Percentiles rank a stretch among this genome's conserved stretches.
Evolutionary conservation across 257 asterid species (phyloP).

Genomic region (Salvia hispanica): DNA sequence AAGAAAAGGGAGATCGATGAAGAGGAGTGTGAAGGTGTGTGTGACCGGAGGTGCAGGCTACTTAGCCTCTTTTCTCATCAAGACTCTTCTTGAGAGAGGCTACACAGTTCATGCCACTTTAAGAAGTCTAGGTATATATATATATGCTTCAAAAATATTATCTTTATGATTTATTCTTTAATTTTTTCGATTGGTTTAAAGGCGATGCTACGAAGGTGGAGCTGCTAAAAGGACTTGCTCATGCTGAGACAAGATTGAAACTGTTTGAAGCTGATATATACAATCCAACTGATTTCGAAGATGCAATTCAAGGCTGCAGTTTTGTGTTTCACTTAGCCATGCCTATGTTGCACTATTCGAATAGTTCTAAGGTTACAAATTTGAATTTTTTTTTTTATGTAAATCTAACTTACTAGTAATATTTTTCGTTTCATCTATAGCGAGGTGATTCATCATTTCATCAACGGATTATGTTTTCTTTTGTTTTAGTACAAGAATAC

Average conservation of each 20-base stretch:
- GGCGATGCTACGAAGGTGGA: conserved; percentile 61
- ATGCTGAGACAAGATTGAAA: conserved; percentile 47
- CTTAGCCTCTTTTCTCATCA: conserved; percentile 57
- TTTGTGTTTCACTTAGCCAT: conserved; percentile 69
- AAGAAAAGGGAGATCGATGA: no score
- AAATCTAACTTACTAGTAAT: no score
- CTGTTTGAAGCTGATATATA: conserved; percentile 68
- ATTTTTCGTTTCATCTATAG: no score
- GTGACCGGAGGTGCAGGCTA: conserved; percentile 74
- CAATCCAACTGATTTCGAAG: conserved; percentile 48
- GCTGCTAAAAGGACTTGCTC: conserved; percentile 46
- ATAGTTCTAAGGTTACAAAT: neutral
- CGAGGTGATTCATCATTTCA: no score
- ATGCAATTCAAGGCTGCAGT: conserved; percentile 58
- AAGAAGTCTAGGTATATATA: conserved; percentile 41
- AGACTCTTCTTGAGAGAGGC: conserved; percentile 52
- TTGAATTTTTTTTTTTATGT: neutral
- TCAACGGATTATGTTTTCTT: no score
- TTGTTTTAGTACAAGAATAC: conserved; percentile 46
- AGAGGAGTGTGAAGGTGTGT: conserved; percentile 42
- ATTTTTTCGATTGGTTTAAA: conserved; percentile 16
- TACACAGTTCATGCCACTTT: conserved; percentile 69
- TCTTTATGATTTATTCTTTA: no score
- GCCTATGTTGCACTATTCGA: conserved; percentile 47
- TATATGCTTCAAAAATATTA: no score